Percentiles rank a stretch among this genome's conserved stretches.
Evolutionary conservation across 257 asterid genomes (phyloP).

Genomic region (Solanum ossicruentum): DNA sequence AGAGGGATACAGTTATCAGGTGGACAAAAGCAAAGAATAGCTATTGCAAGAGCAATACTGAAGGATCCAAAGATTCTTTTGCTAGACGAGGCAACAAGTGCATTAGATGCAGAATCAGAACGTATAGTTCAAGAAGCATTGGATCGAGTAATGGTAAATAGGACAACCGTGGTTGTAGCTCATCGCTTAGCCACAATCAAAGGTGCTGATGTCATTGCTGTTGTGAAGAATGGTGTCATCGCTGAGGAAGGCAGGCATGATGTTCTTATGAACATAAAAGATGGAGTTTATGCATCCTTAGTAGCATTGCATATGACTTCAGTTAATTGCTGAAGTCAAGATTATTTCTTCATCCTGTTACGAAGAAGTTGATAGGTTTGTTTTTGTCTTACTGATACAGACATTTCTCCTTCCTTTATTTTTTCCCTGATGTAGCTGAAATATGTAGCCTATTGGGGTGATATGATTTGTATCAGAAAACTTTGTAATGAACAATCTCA

Average conservation of each 20-base stretch:
- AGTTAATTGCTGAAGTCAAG: background rate
- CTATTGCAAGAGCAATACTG: constrained; percentile 56
- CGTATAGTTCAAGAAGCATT: constrained; percentile 60
- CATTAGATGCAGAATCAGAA: constrained; percentile 64
- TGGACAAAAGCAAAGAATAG: constrained; percentile 67
- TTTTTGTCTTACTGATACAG: background rate
- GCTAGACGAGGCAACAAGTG: constrained; percentile 78
- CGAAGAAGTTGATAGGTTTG: background rate
- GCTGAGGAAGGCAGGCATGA: constrained; percentile 62
- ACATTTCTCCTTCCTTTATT: background rate
- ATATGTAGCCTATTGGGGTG: background rate
- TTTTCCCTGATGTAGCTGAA: background rate
- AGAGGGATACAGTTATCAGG: constrained; percentile 63
- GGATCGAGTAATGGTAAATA: constrained; percentile 49
- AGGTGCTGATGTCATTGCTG: constrained; percentile 64
- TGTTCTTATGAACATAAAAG: constrained; percentile 32
- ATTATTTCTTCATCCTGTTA: background rate
- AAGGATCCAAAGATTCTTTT: constrained; percentile 54
- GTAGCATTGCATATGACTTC: constrained; percentile 48
- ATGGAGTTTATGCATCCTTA: constrained; percentile 61
- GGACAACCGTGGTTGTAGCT: constrained; percentile 69
- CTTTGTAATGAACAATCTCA: background rate
- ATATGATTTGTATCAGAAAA: background rate
- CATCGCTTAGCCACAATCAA: constrained; percentile 51
- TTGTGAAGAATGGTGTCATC: constrained; percentile 58